Evolutionary conservation across 2,329 filamentous ascomycete genomes (phyloP).

Genomic region (Exophiala sideris): DNA sequence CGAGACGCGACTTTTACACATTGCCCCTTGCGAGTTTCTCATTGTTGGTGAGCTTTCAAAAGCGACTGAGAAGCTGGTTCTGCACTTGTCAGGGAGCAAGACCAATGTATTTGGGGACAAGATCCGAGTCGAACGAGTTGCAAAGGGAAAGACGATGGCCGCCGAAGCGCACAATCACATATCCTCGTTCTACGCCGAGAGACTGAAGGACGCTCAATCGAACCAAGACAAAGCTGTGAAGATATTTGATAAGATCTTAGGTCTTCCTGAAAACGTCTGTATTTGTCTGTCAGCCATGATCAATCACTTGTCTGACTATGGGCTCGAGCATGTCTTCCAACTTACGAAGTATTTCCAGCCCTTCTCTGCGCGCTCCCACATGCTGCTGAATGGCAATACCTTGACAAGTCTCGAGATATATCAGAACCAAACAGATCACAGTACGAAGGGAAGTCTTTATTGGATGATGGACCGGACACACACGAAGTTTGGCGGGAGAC

Average conservation of each 20-base stretch:
- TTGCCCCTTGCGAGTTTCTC: conserved; percentile 91
- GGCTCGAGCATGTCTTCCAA: conserved; percentile 90
- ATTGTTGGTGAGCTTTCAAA: conserved; percentile 88
- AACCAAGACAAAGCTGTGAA: conserved; percentile 57
- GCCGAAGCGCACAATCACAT: conserved; percentile 85
- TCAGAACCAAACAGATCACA: conserved; percentile 85
- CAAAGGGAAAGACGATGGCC: conserved; percentile 74
- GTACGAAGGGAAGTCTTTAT: conserved; percentile 82
- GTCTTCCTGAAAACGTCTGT: conserved; percentile 78
- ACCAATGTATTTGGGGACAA: conserved; percentile 91
- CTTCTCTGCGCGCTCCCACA: conserved; percentile 89
- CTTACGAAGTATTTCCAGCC: conserved; percentile 96
- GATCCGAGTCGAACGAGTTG: conserved; percentile 76
- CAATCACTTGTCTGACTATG: conserved; percentile 84
- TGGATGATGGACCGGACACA: conserved; percentile 93
- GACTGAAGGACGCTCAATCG: conserved; percentile 62
- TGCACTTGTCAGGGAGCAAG: conserved; percentile 82
- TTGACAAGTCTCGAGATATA: conserved; percentile 93
- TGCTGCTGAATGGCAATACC: conserved; percentile 94
- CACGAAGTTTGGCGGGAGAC: conserved; percentile 81
- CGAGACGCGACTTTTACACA: conserved; percentile 90
- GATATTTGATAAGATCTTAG: conserved; percentile 80
- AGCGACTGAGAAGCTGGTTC: conserved; percentile 86
- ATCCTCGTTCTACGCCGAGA: conserved; percentile 86
- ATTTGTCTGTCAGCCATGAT: conserved; percentile 97